Evolutionary conservation across 2,329 filamentous ascomycete genomes (phyloP).

Genomic region (Exophiala mesophila): DNA sequence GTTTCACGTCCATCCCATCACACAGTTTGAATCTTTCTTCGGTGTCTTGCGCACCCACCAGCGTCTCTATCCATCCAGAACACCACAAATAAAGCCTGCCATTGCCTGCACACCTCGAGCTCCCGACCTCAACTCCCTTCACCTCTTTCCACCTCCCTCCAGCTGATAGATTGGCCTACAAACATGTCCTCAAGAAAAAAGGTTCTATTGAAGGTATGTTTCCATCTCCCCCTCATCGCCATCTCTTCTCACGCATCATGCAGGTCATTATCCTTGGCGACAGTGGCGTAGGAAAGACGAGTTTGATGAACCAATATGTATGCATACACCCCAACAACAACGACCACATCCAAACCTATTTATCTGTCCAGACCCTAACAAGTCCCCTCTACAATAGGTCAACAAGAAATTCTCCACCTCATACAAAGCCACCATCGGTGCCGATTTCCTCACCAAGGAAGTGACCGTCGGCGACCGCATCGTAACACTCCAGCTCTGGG

Average conservation of each 20-base stretch:
- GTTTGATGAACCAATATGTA: slow-evolving; percentile 99
- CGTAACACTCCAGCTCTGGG: slow-evolving; percentile 99
- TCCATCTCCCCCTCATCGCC: slow-evolving; percentile 8
- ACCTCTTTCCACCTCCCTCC: slow-evolving; percentile 1
- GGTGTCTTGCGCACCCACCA: no score
- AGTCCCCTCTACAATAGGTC: no score
- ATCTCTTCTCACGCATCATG: slow-evolving; percentile 7
- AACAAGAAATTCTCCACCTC: slow-evolving; percentile 99
- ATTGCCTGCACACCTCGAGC: no score
- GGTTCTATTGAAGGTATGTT: slow-evolving; percentile 75
- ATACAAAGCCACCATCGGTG: slow-evolving; percentile 99
- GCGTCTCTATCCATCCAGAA: no score
- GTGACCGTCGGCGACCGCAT: slow-evolving; percentile 94
- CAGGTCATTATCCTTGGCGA: slow-evolving; percentile 99
- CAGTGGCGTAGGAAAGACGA: slow-evolving; percentile 98
- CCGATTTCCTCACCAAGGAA: slow-evolving; percentile 97
- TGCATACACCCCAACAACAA: slow-evolving; percentile 31
- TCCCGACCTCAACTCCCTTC: neutral
- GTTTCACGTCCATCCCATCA: no score
- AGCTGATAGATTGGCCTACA: neutral
- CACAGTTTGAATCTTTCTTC: no score
- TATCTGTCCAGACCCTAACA: no score
- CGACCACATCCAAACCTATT: no score
- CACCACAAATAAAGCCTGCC: no score
- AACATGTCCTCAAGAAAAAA: slow-evolving; percentile 79